Evolutionary conservation across 2,329 filamentous ascomycete species (phyloP), one percentile per base, ranked within the genome.

Genomic region (Ophiostoma australiae): DNA sequence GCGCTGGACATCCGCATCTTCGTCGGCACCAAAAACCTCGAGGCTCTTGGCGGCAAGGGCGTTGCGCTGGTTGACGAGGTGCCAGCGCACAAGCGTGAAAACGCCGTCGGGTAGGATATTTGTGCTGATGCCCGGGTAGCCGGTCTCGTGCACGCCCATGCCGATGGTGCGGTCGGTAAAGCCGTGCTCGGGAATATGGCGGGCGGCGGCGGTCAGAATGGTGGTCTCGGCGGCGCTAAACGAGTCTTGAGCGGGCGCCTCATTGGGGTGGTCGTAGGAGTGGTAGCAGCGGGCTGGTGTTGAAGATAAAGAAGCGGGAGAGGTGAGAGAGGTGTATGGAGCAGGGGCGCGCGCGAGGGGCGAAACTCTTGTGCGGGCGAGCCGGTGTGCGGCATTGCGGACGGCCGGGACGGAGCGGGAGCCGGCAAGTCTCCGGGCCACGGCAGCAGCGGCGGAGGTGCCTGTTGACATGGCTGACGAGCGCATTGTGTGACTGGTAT

Each of bases 41-140:
- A 76, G 74, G 69, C 77, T 80, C 70, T 76, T 81, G 55, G 75
- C 75, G 10, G 82, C 82, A n/a, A 96, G 81, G 5, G 82, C 85
- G 72, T 87, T 80, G 61, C 92, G 85, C 78, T 91, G 87, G 13
- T 82, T 87, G 65, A 89, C 84, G 17, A 96, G 85, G 78, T 96
- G 90, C 78, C 90, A 96, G 52, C 86, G 86, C 75, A 98, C 89
- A 37, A 99, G 84, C 76, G 91, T 90, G 81, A 97, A 97, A 31
- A 89, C 86, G 8, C 92, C 92, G 61, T 90, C 85, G 0, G 92
- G 89, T 71, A 99, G 88, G 27, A 97, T 83, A 77, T 93, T 94
- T 11, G 91, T 88, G 72, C 92, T 94, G 72, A 94, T 93, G 78
- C 95, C 92, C 69, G 93, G 88, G 79, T 94, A 97, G 65, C 94